Evolutionary conservation across 345 rosid species (phyloP), one percentile per base, ranked within the genome.

Genomic region (Balakata baccata): DNA sequence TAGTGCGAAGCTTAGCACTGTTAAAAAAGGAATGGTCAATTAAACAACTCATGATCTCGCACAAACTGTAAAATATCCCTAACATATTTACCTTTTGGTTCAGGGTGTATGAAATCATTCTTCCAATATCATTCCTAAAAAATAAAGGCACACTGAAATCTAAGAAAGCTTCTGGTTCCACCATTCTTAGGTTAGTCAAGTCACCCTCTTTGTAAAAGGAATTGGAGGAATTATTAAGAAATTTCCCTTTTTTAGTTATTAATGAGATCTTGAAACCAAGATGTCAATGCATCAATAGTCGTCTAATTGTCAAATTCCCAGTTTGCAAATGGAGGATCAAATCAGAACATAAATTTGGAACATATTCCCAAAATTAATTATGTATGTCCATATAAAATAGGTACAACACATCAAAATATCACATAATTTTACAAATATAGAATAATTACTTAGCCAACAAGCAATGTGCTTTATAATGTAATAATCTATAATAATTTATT

Each of bases 1-100:
- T 88, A 52, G 97, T 92, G 72, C 99, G 99, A 71, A 96, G 98
- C 90, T 81, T 96, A 69, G 82, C 52, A 84, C 99, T 96, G 93
- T 76, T 70, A 69, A 82, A 68, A 17, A 65, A 69, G 52, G 57
- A 64, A 57, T 1, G 34, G 43, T 34, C 67, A 49, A 64, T 70
- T 49, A 25, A 9, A 20, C 41, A 11, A 50, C 4, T 58, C 14
- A 67, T 4, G 12, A 47, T 20, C 7, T 65, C 18, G n/a, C 3
- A 11, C 10, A 43, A n/a, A 65, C 56, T 51, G 14, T 20, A 20
- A 41, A 18, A 22, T 12, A 65, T 45, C 4, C 34, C 18, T 7
- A 8, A 8, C 34, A 53, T 45, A 20, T 11, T n/a, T 39, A 4
- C 47, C 23, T 63, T 39, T 13, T 38, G 23, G 43, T 61, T 61